Evolutionary conservation across 331 rosid species (phyloP).

Genomic region (Malus hybrid): DNA sequence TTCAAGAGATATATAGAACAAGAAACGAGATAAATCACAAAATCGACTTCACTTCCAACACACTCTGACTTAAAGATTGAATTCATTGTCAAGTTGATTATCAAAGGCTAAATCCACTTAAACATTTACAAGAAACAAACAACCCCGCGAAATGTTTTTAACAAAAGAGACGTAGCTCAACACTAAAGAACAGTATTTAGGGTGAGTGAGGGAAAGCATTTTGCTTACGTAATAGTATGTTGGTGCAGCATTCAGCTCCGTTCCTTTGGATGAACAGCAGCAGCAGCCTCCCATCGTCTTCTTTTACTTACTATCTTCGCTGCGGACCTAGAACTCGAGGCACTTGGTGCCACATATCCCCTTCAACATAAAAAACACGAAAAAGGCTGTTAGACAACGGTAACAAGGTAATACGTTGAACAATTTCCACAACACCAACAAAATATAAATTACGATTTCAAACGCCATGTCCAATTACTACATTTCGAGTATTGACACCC

Average conservation of each 20-base stretch:
- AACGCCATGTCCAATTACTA: not conserved
- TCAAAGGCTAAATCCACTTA: not conserved
- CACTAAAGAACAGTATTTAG: not conserved
- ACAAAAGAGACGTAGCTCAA: not conserved
- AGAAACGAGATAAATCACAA: not conserved
- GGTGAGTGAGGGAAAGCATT: not conserved
- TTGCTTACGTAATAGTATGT: conserved; percentile 38
- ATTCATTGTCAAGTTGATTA: not conserved
- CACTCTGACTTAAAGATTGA: not conserved
- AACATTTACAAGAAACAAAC: not conserved
- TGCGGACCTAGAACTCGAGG: conserved; percentile 9
- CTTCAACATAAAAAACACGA: conserved; percentile 19
- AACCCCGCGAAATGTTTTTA: not conserved
- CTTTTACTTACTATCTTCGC: conserved; percentile 26
- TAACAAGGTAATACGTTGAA: not conserved
- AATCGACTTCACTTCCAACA: not conserved
- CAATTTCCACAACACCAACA: not conserved
- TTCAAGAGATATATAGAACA: not conserved
- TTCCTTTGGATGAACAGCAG: conserved; percentile 57
- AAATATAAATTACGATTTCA: not conserved
- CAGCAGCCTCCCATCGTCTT: conserved; percentile 85
- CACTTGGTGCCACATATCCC: conserved; percentile 35
- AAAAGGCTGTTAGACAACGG: not conserved
- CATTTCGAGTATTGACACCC: not conserved
- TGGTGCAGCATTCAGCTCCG: conserved; percentile 41